Evolutionary conservation across 2,329 filamentous ascomycete species (phyloP), one percentile per base, ranked within the genome.

Genomic region (Cryphonectria nitschkei): DNA sequence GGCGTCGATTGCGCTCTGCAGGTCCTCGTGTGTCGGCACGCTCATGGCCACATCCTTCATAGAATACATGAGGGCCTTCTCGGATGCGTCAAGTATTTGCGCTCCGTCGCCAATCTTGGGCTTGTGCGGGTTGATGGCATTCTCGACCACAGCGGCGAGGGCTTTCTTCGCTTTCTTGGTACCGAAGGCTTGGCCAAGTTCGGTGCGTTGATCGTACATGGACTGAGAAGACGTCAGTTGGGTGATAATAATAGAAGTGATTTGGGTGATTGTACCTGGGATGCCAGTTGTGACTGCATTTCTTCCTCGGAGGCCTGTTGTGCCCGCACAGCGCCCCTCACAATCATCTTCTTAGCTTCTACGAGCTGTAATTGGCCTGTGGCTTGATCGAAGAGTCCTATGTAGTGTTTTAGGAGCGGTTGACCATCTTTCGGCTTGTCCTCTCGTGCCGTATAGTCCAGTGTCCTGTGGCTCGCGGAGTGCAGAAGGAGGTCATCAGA

Each of bases 131-230:
- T 81, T 82, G 75, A 95, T 93, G 26, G 92, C 91, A 77, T 95
- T 94, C 76, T 92, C 86, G 2, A 89, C 89, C 74, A 88, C 85
- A 69, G 90, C 87, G 39, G 86, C 85, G 75, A 96, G 89, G 0
- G 89, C 91, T 82, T 95, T 95, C 84, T 90, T 92, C 32, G 93
- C 92, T 81, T 95, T 95, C 83, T 93, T 94, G 37, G 93, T 95
- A 79, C 93, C 93, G 77, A 97, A 97, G 43, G 91, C 89, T 76
- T 92, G 87, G 56, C 92, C 92, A 16, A 97, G 88, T 2, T 90
- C 88, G 75, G 89, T 90, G 75, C 88, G 88, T 77, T 88, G 87
- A 39, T 91, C 87, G 76, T 86, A 82, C 76, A 86, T 87, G 61
- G 83, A 87, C 88, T 90, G 79, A 74, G 78, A 75, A 75, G 52